Base-by-base conservation (phyloP, 768 basidiomycete genomes). In the Tephrocybe sp. region DNA sequence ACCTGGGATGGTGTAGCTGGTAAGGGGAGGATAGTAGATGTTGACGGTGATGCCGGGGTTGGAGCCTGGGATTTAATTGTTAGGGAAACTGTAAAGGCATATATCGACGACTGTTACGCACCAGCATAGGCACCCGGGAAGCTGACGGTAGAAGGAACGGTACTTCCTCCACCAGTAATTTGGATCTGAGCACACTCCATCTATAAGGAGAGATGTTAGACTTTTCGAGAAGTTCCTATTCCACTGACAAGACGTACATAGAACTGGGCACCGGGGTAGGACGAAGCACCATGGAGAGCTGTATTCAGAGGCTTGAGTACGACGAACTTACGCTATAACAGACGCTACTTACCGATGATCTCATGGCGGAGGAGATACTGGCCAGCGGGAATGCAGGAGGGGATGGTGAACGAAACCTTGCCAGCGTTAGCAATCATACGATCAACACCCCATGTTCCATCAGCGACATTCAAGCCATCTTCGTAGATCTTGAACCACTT, bases 401-500 rank as follows among this genome's bases (percentile, higher is more conserved):
- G 78, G 48, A 79, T 65, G 5, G 37, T 63, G 67, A 78, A 77
- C 15, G 69, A 70, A 9, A 76, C 73, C 54, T 77, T 75, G 25
- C 79, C 79, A 59, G 77, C 72, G 61, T 76, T 75, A 11, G 65
- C 60, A 37, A 77, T 71, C 44, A 80, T 55, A 3, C 66, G 61
- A 59, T 79, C 75, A 15, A 76, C 73, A 36, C 65, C 78, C 79
- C 79, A 80, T 12, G 48, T 55, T 27, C 65, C 58, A 37, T 54
- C 62, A 9, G 59, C 56, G 9, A 57, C 57, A 36, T 63, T 59
- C 36, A 67, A 64, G 11, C 74, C 74, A 47, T 75, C 77, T 50
- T 79, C 66, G 53, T 69, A 75, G 49, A 79, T 76, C 64, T 77
- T 80, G 67, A 80, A 80, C 78, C 78, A 79, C 44, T 72, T 61